Evolutionary conservation across 176 grass and related monocot genomes (phyloP).

Genomic region (Aegilops umbellulata): DNA sequence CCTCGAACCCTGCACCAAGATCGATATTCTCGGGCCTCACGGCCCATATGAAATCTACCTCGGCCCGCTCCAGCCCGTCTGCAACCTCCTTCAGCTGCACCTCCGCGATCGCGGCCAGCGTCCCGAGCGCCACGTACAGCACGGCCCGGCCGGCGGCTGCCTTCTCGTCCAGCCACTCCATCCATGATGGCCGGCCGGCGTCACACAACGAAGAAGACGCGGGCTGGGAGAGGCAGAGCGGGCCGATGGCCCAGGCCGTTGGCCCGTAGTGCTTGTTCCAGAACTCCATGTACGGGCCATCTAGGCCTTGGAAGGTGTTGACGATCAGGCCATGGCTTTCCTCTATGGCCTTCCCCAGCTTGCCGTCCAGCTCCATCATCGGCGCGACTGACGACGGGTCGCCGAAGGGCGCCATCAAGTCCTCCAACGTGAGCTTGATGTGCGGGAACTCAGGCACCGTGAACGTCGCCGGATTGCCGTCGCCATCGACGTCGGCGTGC

Average conservation of each 20-base stretch:
- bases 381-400: conserved; percentile 36
- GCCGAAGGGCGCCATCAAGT: conserved; percentile 56
- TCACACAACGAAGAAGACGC: no score
- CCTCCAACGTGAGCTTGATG: conserved; percentile 41
- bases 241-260: conserved; percentile 39
- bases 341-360: not conserved
- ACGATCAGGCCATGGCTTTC: conserved; percentile 33
- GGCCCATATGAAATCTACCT: conserved; percentile 55
- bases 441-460: conserved; percentile 53
- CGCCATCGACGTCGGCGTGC: not conserved
- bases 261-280: conserved; percentile 1
- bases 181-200: not conserved
- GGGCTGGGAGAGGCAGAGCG: conserved; percentile 39
- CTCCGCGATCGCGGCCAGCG: conserved; percentile 26
- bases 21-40: conserved; percentile 25
- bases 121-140: conserved; percentile 59
- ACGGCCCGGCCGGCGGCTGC: conserved; percentile 13
- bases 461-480: conserved; percentile 36
- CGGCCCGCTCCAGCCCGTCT: conserved; percentile 27
- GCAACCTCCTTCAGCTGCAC: conserved; percentile 45
- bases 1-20: conserved; percentile 32
- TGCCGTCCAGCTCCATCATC: conserved; percentile 37
- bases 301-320: conserved; percentile 61
- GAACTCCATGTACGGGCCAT: conserved; percentile 41
- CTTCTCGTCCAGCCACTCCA: conserved; percentile 57